Conservation (phyloP, 768 basidiomycete genomes). For the Lanmaoa rubissima region DNA sequence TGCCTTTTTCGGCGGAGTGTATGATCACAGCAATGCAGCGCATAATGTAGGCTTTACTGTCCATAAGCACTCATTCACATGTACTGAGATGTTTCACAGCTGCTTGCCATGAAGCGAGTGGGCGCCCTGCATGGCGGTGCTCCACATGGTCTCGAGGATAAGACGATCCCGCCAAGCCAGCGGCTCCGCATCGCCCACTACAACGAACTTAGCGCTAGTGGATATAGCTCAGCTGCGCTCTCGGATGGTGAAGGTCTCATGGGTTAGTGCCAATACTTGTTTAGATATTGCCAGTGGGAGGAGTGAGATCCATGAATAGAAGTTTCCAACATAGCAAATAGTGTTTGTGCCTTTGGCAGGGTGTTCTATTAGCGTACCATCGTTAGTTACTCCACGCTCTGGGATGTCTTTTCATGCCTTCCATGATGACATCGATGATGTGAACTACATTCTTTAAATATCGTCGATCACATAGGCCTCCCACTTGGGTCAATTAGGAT, state of each 20-base stretch:
- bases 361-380: not conserved
- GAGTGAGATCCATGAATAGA: not conserved
- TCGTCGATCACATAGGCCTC: too few species aligned
- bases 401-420: constrained; percentile 12
- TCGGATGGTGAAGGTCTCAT: constrained; percentile 57
- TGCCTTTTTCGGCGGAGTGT: constrained; percentile 92
- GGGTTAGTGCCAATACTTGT: constrained; percentile 24
- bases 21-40: constrained; percentile 86
- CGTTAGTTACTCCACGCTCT: constrained; percentile 1
- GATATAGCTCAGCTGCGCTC: constrained; percentile 53
- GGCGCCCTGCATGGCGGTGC: constrained; percentile 52
- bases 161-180: constrained; percentile 69
- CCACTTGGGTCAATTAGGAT: too few species aligned
- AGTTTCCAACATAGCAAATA: constrained; percentile 7
- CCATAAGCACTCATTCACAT: not conserved
- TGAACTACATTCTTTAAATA: not conserved
- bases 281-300: not conserved
- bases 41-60: constrained; percentile 58
- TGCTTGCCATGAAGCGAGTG: constrained; percentile 52
- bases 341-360: not conserved
- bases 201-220: constrained; percentile 48
- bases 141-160: constrained; percentile 57
- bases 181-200: constrained; percentile 68
- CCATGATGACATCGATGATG: not conserved
- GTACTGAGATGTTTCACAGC: constrained; percentile 11